Base-by-base conservation (phyloP, 176 grass and related monocot species). In the Eleusine coracana region DNA sequence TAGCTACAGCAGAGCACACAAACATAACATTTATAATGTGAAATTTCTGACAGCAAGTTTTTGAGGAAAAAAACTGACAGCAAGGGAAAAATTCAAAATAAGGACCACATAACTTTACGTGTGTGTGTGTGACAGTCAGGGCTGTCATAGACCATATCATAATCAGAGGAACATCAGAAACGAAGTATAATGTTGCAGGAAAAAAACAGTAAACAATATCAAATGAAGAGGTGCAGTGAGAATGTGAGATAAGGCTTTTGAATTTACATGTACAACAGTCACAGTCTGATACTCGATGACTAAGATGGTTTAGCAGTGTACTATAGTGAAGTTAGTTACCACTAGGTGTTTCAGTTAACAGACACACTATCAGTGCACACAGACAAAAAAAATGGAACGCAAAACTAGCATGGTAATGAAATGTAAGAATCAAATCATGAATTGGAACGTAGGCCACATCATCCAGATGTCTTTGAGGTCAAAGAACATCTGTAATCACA, bases 81-180 rank as follows among this genome's bases (percentile, higher is more conserved):
- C 14, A 10, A 61, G 48, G 50, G 77, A 74, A 75, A 7, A 49
- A 48, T 7, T 15, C 1, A 63, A 45, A 4, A 17, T 16, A 6
- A n/a, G 38, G 37, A 60, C 52, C 36, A 60, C 3, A 13, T 2
- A 64, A 63, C 44, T 27, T 8, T 34, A 34, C 31, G 31, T 63
- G 62, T 37, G 23, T 83, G 64, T 39, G 21, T 54, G 61, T 59
- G 14, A 44, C 38, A 83, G 38, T 15, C 56, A 82, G 66, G 36
- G 12, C 17, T 16, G 23, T 84, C 34, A 29, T 42, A 67, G 31
- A 74, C 34, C 2, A 67, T 51, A 75, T 6, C 58, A 83, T 64
- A 82, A 10, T 46, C 28, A 27, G 67, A 61, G 44, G 38, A 40
- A 82, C 16, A 61, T 20, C 46, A 61, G 34, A 60, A 39, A 82